phyloP scores from a whole-genome alignment of 495 filamentous ascomycete species.

The Parmelia sp. region DNA sequence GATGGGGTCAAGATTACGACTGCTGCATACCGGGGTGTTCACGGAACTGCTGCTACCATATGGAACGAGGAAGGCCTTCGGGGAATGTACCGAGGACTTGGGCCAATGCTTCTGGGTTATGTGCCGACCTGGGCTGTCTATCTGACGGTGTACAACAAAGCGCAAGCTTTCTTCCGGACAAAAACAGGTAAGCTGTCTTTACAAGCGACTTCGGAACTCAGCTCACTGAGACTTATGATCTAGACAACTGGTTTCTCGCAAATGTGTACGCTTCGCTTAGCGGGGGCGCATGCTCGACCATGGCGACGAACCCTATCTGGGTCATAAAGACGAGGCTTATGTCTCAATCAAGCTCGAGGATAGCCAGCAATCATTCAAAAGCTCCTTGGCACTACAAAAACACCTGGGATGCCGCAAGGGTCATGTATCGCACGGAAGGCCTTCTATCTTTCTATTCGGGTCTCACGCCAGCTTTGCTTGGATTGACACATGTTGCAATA shows the following conservation, averaged over 20 bases:
- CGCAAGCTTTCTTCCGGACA: constrained; percentile 64
- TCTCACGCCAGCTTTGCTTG: constrained; percentile 83
- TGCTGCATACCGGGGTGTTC: constrained; percentile 69
- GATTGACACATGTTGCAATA: constrained; percentile 91
- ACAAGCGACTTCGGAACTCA: not conserved
- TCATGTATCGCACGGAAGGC: constrained; percentile 91
- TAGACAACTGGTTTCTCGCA: constrained; percentile 55
- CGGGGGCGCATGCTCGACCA: constrained; percentile 84
- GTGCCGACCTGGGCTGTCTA: constrained; percentile 98
- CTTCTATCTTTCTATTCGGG: constrained; percentile 91
- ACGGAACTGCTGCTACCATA: constrained; percentile 79
- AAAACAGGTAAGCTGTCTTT: constrained; percentile 51
- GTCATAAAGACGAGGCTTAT: constrained; percentile 98
- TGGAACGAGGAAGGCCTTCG: constrained; percentile 80
- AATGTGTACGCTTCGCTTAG: constrained; percentile 73
- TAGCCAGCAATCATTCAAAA: constrained; percentile 48
- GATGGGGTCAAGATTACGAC: constrained; percentile 43
- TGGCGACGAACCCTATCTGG: constrained; percentile 99
- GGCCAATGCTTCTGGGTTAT: constrained; percentile 91
- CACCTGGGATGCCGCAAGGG: constrained; percentile 82
- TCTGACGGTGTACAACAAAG: constrained; percentile 87
- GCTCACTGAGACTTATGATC: constrained; percentile 9
- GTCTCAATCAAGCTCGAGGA: constrained; percentile 64
- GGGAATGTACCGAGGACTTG: constrained; percentile 89
- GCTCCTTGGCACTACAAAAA: constrained; percentile 84